Conservation (phyloP, 805 yeast genomes). For the Monosporozyma aerobia region DNA sequence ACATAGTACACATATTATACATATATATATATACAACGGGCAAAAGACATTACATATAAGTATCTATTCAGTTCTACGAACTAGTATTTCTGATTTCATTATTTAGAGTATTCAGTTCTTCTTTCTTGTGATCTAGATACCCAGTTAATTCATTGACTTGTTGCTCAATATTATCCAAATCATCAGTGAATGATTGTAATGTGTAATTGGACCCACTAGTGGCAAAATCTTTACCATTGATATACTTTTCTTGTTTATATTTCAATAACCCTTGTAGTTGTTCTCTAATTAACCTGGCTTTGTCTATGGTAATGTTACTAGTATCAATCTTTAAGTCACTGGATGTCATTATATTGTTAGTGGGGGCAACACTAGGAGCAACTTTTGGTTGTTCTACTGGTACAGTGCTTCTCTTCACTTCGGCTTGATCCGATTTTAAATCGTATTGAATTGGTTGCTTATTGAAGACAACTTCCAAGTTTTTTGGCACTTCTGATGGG, state of each 20-base stretch:
- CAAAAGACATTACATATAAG: background rate
- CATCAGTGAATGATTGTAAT: slow-evolving; percentile 46
- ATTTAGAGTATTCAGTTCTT: slow-evolving; percentile 46
- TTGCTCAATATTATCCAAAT: slow-evolving; percentile 59
- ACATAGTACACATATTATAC: background rate
- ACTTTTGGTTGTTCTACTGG: slow-evolving; percentile 8
- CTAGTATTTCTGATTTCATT: slow-evolving; percentile 29
- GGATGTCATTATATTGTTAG: background rate
- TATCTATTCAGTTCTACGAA: background rate
- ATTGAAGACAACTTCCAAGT: slow-evolving; percentile 82
- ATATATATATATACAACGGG: background rate
- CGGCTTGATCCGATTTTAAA: slow-evolving; percentile 45
- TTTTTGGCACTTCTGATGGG: slow-evolving; percentile 91
- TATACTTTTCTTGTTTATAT: slow-evolving; percentile 59
- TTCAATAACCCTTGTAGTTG: slow-evolving; percentile 78
- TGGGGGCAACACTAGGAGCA: slow-evolving; percentile 8
- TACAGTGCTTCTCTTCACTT: slow-evolving; percentile 22
- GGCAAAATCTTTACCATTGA: slow-evolving; percentile 24
- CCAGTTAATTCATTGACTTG: slow-evolving; percentile 69
- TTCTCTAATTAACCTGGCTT: slow-evolving; percentile 32
- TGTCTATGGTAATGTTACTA: slow-evolving; percentile 5
- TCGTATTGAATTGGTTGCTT: slow-evolving; percentile 74
- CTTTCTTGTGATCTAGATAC: slow-evolving; percentile 51
- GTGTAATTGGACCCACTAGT: slow-evolving; percentile 24
- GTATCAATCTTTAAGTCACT: background rate